These are phyloP conservation scores for Podila verticillata DNA, from an alignment of 192 early-diverging fungal genomes.

Conservation along the genomic window DNA sequence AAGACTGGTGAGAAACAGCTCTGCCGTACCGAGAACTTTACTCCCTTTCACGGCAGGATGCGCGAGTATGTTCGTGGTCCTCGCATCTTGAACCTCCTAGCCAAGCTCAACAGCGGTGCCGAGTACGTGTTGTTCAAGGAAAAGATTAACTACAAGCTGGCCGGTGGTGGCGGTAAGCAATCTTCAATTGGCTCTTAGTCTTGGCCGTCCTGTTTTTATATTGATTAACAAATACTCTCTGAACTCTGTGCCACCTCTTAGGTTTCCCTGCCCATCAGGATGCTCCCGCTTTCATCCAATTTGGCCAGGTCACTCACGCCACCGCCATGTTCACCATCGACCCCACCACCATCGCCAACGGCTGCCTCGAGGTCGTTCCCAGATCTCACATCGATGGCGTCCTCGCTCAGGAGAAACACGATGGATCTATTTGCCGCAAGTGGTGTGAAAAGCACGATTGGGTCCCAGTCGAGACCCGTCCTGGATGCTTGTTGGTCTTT, in stretches of 20 bases:
- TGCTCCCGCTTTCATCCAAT: constrained; percentile 68
- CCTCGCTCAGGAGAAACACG: constrained; percentile 51
- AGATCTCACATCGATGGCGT: constrained; percentile 59
- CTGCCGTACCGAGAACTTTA: constrained; percentile 72
- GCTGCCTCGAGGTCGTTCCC: constrained; percentile 67
- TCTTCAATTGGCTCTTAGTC: background rate
- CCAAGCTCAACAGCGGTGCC: constrained; percentile 59
- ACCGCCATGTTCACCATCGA: constrained; percentile 69
- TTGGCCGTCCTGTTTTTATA: background rate
- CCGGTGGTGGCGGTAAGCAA: constrained; percentile 60
- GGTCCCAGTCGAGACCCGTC: constrained; percentile 65
- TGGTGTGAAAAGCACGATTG: constrained; percentile 62
- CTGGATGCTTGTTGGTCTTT: constrained; percentile 69
- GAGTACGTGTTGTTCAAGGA: constrained; percentile 70
- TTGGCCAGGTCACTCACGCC: constrained; percentile 63
- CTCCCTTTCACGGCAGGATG: constrained; percentile 61
- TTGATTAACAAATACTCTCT: too few relatives aligned
- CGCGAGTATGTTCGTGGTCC: constrained; percentile 56
- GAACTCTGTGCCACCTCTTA: background rate
- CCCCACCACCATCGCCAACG: constrained; percentile 62
- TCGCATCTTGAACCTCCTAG: constrained; percentile 55
- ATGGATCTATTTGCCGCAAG: constrained; percentile 57
- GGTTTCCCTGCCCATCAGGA: constrained; percentile 71
- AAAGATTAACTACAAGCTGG: constrained; percentile 70
- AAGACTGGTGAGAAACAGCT: constrained; percentile 55